These are phyloP conservation scores for Thelephora aurantiotincta DNA, from an alignment of 768 basidiomycete genomes.

Conservation along the genomic window DNA sequence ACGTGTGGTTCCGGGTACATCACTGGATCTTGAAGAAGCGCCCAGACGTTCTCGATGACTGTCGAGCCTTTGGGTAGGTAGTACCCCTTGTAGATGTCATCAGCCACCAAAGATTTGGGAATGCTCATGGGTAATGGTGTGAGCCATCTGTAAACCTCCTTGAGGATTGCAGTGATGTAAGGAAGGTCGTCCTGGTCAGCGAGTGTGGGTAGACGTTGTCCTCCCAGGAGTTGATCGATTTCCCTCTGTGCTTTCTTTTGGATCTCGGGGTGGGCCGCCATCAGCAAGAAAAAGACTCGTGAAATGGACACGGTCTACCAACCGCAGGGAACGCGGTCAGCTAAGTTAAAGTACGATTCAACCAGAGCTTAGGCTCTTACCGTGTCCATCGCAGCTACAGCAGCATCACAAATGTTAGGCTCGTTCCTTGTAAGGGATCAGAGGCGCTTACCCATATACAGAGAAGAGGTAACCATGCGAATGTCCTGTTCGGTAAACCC, in stretches of 20 bases:
- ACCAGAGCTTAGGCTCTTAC: too few relatives aligned
- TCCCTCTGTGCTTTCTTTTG: neutral
- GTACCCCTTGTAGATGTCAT: slow-evolving; percentile 15
- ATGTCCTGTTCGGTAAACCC: too few relatives aligned
- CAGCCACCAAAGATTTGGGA: slow-evolving; percentile 10
- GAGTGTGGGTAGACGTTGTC: slow-evolving; percentile 11
- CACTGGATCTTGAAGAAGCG: slow-evolving; percentile 12
- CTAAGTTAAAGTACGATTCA: too few relatives aligned
- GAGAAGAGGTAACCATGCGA: too few relatives aligned
- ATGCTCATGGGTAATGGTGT: slow-evolving; percentile 11
- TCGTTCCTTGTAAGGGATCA: too few relatives aligned
- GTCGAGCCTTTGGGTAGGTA: slow-evolving; percentile 13
- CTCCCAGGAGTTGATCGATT: neutral
- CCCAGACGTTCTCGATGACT: slow-evolving; percentile 16
- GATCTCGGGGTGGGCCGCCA: neutral
- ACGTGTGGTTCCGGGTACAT: slow-evolving; percentile 13
- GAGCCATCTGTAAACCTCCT: slow-evolving; percentile 14
- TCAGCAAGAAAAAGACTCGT: neutral
- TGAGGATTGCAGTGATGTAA: slow-evolving; percentile 11
- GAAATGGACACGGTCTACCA: too few relatives aligned
- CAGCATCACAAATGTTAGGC: too few relatives aligned
- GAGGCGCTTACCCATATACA: too few relatives aligned
- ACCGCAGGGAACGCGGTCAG: too few relatives aligned
- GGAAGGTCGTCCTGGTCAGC: slow-evolving; percentile 13
- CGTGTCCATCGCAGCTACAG: too few relatives aligned